Conservation (phyloP, 768 basidiomycete genomes). For the Boletus patriciae region DNA sequence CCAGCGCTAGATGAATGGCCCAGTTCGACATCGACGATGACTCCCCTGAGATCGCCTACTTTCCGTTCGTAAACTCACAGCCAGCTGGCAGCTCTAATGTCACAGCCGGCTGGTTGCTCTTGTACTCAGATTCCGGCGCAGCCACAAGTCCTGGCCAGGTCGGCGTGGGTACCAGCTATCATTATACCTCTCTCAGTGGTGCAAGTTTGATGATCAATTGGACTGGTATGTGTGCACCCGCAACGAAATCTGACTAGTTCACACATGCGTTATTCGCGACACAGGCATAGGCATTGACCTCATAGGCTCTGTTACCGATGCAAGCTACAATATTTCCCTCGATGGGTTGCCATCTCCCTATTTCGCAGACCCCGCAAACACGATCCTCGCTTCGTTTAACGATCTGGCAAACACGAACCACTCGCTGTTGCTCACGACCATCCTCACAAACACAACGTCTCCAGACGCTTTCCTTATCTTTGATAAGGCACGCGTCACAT, state of each 20-base stretch:
- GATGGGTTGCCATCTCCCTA: constrained; percentile 44
- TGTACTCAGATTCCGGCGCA: constrained; percentile 53
- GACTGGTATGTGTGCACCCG: constrained; percentile 50
- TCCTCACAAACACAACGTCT: constrained; percentile 35
- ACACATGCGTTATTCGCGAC: constrained; percentile 3
- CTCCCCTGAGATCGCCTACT: constrained; percentile 62
- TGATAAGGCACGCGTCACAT: constrained; percentile 54
- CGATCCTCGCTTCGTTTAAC: constrained; percentile 50
- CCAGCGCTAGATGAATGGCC: constrained; percentile 37
- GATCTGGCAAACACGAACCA: constrained; percentile 52
- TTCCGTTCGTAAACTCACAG: constrained; percentile 58
- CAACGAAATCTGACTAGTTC: neutral
- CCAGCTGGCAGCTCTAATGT: constrained; percentile 42
- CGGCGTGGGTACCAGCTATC: constrained; percentile 57
- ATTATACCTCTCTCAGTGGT: constrained; percentile 60
- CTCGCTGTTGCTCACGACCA: constrained; percentile 53
- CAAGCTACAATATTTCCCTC: constrained; percentile 49
- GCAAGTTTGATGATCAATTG: constrained; percentile 58
- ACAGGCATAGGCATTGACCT: constrained; percentile 67
- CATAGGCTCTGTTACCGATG: constrained; percentile 47
- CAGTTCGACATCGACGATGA: constrained; percentile 61
- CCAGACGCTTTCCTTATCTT: constrained; percentile 49
- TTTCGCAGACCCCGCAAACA: constrained; percentile 28
- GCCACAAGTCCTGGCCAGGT: constrained; percentile 40
- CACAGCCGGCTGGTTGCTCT: constrained; percentile 66